Conservation (phyloP, 768 basidiomycete genomes). For the Russula compacta region DNA sequence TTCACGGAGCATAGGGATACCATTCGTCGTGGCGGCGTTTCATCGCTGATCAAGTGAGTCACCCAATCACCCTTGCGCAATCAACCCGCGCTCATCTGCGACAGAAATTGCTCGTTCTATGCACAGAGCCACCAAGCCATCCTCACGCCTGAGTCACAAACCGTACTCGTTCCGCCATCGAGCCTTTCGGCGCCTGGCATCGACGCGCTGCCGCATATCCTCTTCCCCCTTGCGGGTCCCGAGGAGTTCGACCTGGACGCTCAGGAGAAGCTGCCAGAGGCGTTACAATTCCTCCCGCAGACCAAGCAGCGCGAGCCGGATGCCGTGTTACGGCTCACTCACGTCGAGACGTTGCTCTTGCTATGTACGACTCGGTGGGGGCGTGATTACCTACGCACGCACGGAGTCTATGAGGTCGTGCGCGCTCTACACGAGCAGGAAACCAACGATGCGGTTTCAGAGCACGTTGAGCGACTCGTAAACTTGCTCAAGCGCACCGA, state of each 20-base stretch:
- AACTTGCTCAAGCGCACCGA: slow-evolving; percentile 78
- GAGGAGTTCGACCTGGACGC: slow-evolving; percentile 94
- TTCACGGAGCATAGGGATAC: slow-evolving; percentile 88
- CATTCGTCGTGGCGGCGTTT: slow-evolving; percentile 81
- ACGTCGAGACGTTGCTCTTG: slow-evolving; percentile 83
- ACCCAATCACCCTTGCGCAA: background rate
- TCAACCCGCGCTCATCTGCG: slow-evolving; percentile 14
- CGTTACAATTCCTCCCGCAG: slow-evolving; percentile 80
- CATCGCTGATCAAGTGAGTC: slow-evolving; percentile 74
- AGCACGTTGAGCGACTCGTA: slow-evolving; percentile 83
- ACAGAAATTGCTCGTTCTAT: slow-evolving; percentile 75
- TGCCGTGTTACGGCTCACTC: slow-evolving; percentile 61
- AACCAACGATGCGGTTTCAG: slow-evolving; percentile 72
- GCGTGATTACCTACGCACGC: slow-evolving; percentile 64
- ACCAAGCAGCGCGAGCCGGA: slow-evolving; percentile 82
- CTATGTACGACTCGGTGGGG: slow-evolving; percentile 87
- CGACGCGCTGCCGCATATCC: slow-evolving; percentile 73
- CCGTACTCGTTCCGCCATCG: slow-evolving; percentile 50
- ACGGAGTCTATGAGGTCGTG: slow-evolving; percentile 84
- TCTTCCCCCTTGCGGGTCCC: slow-evolving; percentile 87
- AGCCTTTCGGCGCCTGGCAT: slow-evolving; percentile 60
- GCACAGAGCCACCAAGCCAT: slow-evolving; percentile 59
- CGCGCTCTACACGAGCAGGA: slow-evolving; percentile 72
- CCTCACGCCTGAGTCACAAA: slow-evolving; percentile 52
- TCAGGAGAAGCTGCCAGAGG: slow-evolving; percentile 75